Conservation (phyloP, 2,329 filamentous ascomycete species). For the Scortechinia acanthostroma region DNA sequence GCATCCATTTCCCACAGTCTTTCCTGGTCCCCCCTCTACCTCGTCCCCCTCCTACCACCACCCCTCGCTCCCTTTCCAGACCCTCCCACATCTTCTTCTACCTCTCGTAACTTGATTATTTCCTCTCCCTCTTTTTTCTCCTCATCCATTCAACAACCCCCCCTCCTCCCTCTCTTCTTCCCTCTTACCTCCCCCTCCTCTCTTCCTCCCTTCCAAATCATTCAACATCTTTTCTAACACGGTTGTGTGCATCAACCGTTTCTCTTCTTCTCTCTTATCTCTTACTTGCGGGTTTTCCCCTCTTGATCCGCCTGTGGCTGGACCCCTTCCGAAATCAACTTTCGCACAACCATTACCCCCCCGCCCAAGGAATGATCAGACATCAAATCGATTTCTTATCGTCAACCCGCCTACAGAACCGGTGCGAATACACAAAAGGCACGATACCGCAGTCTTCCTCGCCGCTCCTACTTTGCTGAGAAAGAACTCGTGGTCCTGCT, state of each 20-base stretch:
- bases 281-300: background rate
- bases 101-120: constrained; percentile 8
- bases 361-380: constrained; percentile 2
- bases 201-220: background rate
- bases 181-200: background rate
- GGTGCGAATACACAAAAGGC: background rate
- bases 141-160: background rate
- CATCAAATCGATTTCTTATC: background rate
- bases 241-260: constrained; percentile 2
- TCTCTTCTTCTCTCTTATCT: background rate
- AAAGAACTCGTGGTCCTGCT: constrained; percentile 23
- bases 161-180: background rate
- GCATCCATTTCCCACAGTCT: no score
- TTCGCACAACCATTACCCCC: constrained; percentile 16
- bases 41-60: constrained; percentile 6
- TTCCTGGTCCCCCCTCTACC: no score
- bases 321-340: background rate
- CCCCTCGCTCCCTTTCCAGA: constrained; percentile 7
- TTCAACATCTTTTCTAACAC: constrained; percentile 5
- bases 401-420: background rate
- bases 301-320: constrained; percentile 2
- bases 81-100: constrained; percentile 7
- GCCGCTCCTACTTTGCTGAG: background rate
- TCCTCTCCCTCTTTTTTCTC: constrained; percentile 8
- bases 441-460: background rate